These are phyloP conservation scores for Talaromyces sp. DNA, from an alignment of 2,329 filamentous ascomycete genomes.

Conservation along the genomic window DNA sequence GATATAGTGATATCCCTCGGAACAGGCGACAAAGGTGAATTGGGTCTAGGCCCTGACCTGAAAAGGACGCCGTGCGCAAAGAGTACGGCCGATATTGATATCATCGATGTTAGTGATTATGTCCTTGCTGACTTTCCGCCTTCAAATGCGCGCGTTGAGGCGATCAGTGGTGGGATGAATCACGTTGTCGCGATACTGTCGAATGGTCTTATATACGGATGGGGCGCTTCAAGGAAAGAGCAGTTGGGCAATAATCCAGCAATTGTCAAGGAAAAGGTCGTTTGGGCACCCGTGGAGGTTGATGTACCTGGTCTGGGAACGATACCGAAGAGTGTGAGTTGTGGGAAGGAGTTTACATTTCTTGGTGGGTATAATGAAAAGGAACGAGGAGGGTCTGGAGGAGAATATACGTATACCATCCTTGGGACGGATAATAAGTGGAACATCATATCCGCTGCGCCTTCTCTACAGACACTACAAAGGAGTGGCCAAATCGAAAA, in stretches of 20 bases:
- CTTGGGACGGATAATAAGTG: slow-evolving; percentile 71
- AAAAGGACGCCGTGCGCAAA: slow-evolving; percentile 26
- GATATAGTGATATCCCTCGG: slow-evolving; percentile 60
- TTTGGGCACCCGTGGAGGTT: slow-evolving; percentile 61
- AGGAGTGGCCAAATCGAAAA: background rate
- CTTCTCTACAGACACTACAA: slow-evolving; percentile 29
- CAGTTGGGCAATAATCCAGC: slow-evolving; percentile 64
- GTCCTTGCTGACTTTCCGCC: slow-evolving; percentile 58
- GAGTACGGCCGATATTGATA: slow-evolving; percentile 46
- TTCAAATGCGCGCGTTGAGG: slow-evolving; percentile 52
- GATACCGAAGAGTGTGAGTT: slow-evolving; percentile 61
- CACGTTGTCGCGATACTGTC: slow-evolving; percentile 71
- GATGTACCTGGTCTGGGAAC: slow-evolving; percentile 33
- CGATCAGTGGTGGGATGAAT: slow-evolving; percentile 69
- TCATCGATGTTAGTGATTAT: background rate
- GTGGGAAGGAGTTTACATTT: slow-evolving; percentile 82
- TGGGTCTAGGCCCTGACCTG: slow-evolving; percentile 56
- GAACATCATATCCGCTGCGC: slow-evolving; percentile 58
- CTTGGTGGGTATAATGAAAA: slow-evolving; percentile 48
- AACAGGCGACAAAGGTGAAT: slow-evolving; percentile 64
- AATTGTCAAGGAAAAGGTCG: slow-evolving; percentile 38
- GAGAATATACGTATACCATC: slow-evolving; percentile 56
- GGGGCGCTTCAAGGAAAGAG: slow-evolving; percentile 82
- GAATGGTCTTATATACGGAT: slow-evolving; percentile 76
- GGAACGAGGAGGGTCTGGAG: background rate